Percentiles rank a stretch among this genome's conserved stretches.
Evolutionary conservation across 2,329 filamentous ascomycete genomes (phyloP).

Genomic region (Graphium sp.): DNA sequence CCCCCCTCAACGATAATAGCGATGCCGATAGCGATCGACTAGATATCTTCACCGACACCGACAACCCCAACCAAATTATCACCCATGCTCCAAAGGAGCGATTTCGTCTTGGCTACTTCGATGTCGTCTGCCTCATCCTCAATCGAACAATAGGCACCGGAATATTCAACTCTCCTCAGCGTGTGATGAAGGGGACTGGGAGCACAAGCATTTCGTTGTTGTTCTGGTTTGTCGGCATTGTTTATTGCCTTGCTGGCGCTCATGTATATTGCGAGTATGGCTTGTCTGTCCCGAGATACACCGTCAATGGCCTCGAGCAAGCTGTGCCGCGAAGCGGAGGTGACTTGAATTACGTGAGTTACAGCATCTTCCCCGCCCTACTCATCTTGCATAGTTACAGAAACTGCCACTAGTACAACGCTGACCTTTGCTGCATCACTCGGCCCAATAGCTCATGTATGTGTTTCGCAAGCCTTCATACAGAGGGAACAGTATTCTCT

Average conservation of each 20-base stretch:
- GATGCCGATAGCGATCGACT: slow-evolving; percentile 8
- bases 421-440: too few relatives aligned
- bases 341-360: slow-evolving; percentile 23
- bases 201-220: slow-evolving; percentile 18
- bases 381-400: too few relatives aligned
- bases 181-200: slow-evolving; percentile 15
- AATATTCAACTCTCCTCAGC: slow-evolving; percentile 17
- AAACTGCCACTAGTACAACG: too few relatives aligned
- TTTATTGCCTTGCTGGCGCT: slow-evolving; percentile 18
- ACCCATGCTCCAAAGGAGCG: slow-evolving; percentile 16
- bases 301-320: slow-evolving; percentile 18
- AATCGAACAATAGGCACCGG: slow-evolving; percentile 20
- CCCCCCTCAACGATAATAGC: slow-evolving; percentile 7
- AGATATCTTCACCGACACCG: slow-evolving; percentile 6
- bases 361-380: too few relatives aligned
- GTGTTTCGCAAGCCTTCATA: slow-evolving; percentile 20
- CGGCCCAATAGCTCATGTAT: slow-evolving; percentile 20
- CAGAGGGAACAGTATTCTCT: slow-evolving; percentile 15
- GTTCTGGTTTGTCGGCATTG: slow-evolving; percentile 19
- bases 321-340: slow-evolving; percentile 25
- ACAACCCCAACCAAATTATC: slow-evolving; percentile 13
- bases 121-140: slow-evolving; percentile 16
- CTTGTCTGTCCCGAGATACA: slow-evolving; percentile 24
- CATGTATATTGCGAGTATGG: slow-evolving; percentile 27
- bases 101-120: slow-evolving; percentile 17